A percentile compares a stretch with the other conserved stretches of the same genome.
Evolutionary conservation across 176 grass and related monocot species (phyloP).

Genomic region (Phoenix dactylifera): DNA sequence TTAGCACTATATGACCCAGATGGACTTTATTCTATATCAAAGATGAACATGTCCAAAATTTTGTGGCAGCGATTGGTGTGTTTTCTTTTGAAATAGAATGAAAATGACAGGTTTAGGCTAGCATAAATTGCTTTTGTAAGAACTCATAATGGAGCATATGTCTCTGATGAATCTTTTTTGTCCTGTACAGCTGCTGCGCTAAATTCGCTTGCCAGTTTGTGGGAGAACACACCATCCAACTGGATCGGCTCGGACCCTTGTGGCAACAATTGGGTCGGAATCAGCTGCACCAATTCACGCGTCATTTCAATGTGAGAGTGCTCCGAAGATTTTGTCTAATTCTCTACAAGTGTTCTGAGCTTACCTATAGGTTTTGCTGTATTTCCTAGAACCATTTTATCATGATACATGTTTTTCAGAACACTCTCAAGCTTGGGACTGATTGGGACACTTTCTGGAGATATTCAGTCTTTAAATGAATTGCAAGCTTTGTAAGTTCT

Average conservation of each 20-base stretch:
- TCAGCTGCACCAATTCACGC: constrained; percentile 25
- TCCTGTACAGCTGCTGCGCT: constrained; percentile 42
- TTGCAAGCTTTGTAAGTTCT: constrained; percentile 41
- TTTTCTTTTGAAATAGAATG: too few species aligned
- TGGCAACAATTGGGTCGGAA: constrained; percentile 50
- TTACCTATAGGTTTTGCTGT: neutral
- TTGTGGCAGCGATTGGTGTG: too few species aligned
- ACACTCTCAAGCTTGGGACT: constrained; percentile 51
- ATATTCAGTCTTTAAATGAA: constrained; percentile 46
- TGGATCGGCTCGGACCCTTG: constrained; percentile 70
- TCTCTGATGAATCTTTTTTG: neutral
- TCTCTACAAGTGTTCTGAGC: neutral
- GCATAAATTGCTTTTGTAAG: neutral
- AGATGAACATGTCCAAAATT: too few species aligned
- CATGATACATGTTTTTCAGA: constrained; percentile 22
- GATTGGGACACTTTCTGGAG: constrained; percentile 56
- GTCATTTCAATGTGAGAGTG: constrained; percentile 45
- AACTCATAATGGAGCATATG: neutral
- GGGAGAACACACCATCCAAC: constrained; percentile 46
- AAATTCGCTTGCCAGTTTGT: constrained; percentile 24
- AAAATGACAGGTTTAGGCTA: too few species aligned
- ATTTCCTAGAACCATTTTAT: neutral
- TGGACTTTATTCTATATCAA: too few species aligned
- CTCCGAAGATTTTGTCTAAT: neutral
- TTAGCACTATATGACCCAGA: too few species aligned